These are phyloP conservation scores for Kazachstania africana DNA, from an alignment of 805 yeast species.

Conservation along the genomic window DNA sequence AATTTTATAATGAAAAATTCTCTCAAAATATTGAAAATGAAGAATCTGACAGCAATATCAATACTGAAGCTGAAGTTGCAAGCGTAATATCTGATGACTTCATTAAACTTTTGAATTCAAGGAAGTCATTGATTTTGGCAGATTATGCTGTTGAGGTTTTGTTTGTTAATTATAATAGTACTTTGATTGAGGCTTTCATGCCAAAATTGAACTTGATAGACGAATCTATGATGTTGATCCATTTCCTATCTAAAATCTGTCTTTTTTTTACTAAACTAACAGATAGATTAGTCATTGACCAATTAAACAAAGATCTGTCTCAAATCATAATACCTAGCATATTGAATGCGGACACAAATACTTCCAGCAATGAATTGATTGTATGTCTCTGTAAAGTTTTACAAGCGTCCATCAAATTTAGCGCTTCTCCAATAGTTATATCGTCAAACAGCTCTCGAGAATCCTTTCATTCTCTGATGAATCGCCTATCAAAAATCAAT, in stretches of 20 bases:
- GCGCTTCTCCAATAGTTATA: conserved; percentile 7
- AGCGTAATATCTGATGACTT: conserved; percentile 10
- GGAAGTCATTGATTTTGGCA: conserved; percentile 11
- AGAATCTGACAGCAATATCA: conserved; percentile 3
- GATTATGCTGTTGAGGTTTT: conserved; percentile 22
- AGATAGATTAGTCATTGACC: conserved; percentile 22
- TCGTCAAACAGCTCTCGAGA: conserved; percentile 10
- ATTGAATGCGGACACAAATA: conserved; percentile 4
- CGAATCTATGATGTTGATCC: conserved; percentile 10
- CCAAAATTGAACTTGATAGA: conserved; percentile 14
- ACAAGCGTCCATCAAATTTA: conserved; percentile 11
- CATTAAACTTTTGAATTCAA: conserved; percentile 12
- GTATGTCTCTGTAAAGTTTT: conserved; percentile 20
- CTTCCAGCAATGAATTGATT: conserved; percentile 10
- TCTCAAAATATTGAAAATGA: conserved; percentile 10
- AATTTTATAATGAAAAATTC: conserved; percentile 23
- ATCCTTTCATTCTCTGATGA: conserved; percentile 7
- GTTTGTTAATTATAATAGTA: conserved; percentile 22
- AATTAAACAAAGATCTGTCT: conserved; percentile 17
- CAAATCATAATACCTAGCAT: conserved; percentile 17
- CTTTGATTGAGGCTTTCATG: conserved; percentile 14
- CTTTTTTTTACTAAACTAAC: conserved; percentile 16
- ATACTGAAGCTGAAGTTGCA: conserved; percentile 3
- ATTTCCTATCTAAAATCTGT: conserved; percentile 20
- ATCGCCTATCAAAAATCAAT: conserved; percentile 14